A percentile compares a stretch with the other conserved stretches of the same genome.
Evolutionary conservation across 345 rosid species (phyloP).

Genomic region (Jatropha curcas): DNA sequence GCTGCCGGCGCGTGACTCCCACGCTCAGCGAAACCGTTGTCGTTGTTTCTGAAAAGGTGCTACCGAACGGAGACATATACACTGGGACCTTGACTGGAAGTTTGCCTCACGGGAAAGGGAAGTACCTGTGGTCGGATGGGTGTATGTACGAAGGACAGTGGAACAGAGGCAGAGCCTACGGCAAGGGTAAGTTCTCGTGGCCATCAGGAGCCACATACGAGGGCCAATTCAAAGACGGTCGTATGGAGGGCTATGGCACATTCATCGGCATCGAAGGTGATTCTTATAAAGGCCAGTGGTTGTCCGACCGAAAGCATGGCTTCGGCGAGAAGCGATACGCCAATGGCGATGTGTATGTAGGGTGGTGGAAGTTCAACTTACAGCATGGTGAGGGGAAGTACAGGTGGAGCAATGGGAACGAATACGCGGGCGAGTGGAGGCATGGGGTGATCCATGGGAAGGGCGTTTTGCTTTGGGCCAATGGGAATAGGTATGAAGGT

Average conservation of each 20-base stretch:
- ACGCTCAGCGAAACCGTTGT: slow-evolving; percentile 6
- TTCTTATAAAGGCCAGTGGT: slow-evolving; percentile 59
- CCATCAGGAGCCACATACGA: slow-evolving; percentile 74
- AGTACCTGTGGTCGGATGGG: slow-evolving; percentile 72
- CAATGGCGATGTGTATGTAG: slow-evolving; percentile 59
- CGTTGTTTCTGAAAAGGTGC: slow-evolving; percentile 30
- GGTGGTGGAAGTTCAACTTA: slow-evolving; percentile 54
- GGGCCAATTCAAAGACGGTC: slow-evolving; percentile 63
- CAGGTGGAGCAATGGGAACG: slow-evolving; percentile 63
- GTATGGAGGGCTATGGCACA: slow-evolving; percentile 63
- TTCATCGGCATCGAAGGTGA: slow-evolving; percentile 66
- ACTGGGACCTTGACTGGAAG: slow-evolving; percentile 48
- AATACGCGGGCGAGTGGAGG: slow-evolving; percentile 63
- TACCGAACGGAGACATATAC: slow-evolving; percentile 68
- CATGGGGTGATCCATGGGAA: slow-evolving; percentile 53
- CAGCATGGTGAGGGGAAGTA: slow-evolving; percentile 71
- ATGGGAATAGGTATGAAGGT: slow-evolving; percentile 63
- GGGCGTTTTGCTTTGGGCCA: slow-evolving; percentile 55
- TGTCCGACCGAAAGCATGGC: slow-evolving; percentile 58
- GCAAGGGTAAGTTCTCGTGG: slow-evolving; percentile 72
- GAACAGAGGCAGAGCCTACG: slow-evolving; percentile 54
- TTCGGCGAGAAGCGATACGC: slow-evolving; percentile 57
- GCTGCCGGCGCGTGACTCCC: slow-evolving; percentile 25
- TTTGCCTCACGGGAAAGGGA: slow-evolving; percentile 65
- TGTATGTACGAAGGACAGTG: slow-evolving; percentile 78